A percentile compares a stretch with the other conserved stretches of the same genome.
phyloP scores from a whole-genome alignment of 768 basidiomycete species.

The Leccinum olivaceopallidum region DNA sequence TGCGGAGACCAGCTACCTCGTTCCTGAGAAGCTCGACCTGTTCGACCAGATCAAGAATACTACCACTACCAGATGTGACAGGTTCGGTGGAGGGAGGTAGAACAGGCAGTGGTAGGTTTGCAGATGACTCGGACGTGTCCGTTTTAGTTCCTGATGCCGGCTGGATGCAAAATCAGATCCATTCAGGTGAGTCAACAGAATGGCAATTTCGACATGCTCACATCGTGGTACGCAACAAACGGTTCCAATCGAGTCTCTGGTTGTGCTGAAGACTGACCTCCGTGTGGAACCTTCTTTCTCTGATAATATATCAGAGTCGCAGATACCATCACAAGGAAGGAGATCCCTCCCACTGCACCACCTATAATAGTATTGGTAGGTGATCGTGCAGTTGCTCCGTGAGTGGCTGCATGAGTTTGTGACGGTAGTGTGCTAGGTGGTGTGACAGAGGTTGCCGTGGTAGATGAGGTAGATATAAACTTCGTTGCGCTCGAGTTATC shows the following conservation, averaged over 20 bases:
- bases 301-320: not conserved
- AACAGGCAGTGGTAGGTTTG: too few species aligned
- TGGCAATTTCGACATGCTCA: not conserved
- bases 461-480: too few species aligned
- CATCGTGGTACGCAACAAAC: not conserved
- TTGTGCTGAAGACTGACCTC: not conserved
- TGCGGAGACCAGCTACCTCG: not conserved
- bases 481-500: not conserved
- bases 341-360: conserved; percentile 5
- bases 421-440: not conserved
- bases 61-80: not conserved
- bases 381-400: not conserved
- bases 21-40: not conserved
- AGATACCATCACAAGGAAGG: not conserved
- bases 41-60: not conserved
- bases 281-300: not conserved
- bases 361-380: conserved; percentile 7
- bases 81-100: too few species aligned
- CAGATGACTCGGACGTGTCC: too few species aligned
- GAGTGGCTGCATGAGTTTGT: not conserved
- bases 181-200: too few species aligned
- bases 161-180: too few species aligned
- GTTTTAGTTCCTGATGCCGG: too few species aligned
- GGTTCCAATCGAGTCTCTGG: not conserved
- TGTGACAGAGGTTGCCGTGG: not conserved